Percentiles rank a stretch among this genome's conserved stretches.
Evolutionary conservation across 2,329 filamentous ascomycete species (phyloP).

Genomic region (Akanthomyces muscarius): DNA sequence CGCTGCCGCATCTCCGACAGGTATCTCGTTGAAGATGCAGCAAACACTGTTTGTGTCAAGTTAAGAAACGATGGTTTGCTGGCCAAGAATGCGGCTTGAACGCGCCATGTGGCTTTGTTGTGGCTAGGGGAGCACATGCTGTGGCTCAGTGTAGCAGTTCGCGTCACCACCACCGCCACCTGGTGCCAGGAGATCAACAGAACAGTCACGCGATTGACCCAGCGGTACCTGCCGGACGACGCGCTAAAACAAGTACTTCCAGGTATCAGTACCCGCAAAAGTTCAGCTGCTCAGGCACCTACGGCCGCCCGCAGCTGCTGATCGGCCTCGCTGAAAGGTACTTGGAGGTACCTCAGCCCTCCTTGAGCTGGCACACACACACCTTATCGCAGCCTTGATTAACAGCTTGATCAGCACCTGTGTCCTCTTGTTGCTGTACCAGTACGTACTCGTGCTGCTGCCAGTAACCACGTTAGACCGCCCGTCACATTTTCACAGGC

Average conservation of each 20-base stretch:
- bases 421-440: conserved; percentile 7
- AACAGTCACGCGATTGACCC: conserved; percentile 13
- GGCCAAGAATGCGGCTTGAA: background rate
- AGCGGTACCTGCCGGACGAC: conserved; percentile 7
- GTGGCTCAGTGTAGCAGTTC: background rate
- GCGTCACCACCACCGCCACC: background rate
- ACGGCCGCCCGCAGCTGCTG: background rate
- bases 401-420: background rate
- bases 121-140: background rate
- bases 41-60: no score
- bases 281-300: background rate
- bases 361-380: background rate
- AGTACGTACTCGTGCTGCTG: background rate
- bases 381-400: background rate
- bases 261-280: background rate
- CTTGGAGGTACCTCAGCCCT: background rate
- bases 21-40: no score
- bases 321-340: background rate
- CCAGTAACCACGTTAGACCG: background rate
- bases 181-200: background rate
- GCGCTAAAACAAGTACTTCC: conserved; percentile 7
- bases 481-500: conserved; percentile 1
- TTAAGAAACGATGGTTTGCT: no score
- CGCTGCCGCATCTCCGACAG: no score
- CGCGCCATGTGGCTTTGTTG: conserved; percentile 10